Evolutionary conservation across 306 rosid genomes (phyloP).

Genomic region (Gastrolobium villosum): DNA sequence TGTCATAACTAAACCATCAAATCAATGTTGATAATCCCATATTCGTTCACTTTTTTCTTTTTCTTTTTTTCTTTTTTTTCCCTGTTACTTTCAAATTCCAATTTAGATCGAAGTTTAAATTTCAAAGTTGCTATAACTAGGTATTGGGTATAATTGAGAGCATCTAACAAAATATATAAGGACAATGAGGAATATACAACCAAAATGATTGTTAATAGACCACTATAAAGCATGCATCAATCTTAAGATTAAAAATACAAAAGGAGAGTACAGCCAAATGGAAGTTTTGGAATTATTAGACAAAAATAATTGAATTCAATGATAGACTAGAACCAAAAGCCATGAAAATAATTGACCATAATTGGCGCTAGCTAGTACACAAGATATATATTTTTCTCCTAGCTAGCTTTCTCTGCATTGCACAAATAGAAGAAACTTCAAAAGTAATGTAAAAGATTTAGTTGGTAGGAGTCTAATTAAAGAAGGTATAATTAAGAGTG

Average conservation of each 20-base stretch:
- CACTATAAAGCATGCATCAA: conserved; percentile 58
- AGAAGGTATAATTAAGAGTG: conserved; percentile 51
- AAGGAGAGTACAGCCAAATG: conserved; percentile 40
- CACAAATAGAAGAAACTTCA: conserved; percentile 51
- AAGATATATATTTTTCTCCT: conserved; percentile 29
- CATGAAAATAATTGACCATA: conserved; percentile 59
- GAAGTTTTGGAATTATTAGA: conserved; percentile 57
- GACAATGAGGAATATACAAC: conserved; percentile 49
- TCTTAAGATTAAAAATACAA: conserved; percentile 49
- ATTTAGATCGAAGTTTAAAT: conserved; percentile 7
- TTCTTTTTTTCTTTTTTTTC: not conserved
- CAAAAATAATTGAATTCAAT: conserved; percentile 59
- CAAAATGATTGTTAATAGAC: conserved; percentile 51
- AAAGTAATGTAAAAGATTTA: conserved; percentile 48
- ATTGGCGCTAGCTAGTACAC: conserved; percentile 49
- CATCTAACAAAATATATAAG: conserved; percentile 46
- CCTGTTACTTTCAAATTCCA: conserved; percentile 37
- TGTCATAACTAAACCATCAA: conserved; percentile 42
- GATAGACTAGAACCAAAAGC: conserved; percentile 53
- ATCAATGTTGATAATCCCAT: conserved; percentile 37
- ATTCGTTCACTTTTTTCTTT: not conserved
- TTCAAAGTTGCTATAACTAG: conserved; percentile 43
- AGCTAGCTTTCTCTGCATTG: conserved; percentile 13
- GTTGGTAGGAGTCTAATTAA: conserved; percentile 53
- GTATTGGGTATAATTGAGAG: conserved; percentile 28